phyloP scores from a whole-genome alignment of 257 asterid genomes.

The Echites panduratus region DNA sequence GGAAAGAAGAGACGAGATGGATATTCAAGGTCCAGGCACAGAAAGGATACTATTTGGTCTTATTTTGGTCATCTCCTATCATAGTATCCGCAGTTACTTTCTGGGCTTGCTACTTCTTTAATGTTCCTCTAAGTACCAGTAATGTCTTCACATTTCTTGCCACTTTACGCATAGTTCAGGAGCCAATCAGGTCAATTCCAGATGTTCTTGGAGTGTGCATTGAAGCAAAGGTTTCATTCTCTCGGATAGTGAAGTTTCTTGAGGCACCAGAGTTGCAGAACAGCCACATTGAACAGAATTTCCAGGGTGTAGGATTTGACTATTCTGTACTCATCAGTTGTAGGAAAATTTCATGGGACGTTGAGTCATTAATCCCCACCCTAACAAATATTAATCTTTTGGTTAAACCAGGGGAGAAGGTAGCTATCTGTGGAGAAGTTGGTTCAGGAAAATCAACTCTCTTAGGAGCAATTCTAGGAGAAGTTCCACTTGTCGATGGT shows the following conservation, averaged over 20 bases:
- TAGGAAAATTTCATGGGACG: constrained; percentile 28
- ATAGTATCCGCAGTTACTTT: constrained; percentile 34
- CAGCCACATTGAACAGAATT: constrained; percentile 1
- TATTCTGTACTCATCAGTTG: constrained; percentile 20
- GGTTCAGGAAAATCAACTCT: constrained; percentile 44
- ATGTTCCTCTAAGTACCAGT: constrained; percentile 26
- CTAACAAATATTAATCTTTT: constrained; percentile 17
- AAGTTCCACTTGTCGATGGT: constrained; percentile 31
- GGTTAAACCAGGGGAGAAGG: constrained; percentile 31
- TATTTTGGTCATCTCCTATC: constrained; percentile 38
- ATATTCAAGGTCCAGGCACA: constrained; percentile 17
- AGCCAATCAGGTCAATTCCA: constrained; percentile 34
- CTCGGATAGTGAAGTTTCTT: constrained; percentile 32
- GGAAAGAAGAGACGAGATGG: constrained; percentile 28
- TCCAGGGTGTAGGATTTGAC: background rate
- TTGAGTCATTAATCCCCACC: constrained; percentile 5
- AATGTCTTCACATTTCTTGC: constrained; percentile 36
- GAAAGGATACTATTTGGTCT: constrained; percentile 25
- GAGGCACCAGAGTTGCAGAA: constrained; percentile 32
- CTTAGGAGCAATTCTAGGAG: constrained; percentile 34
- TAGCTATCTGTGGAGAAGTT: constrained; percentile 43
- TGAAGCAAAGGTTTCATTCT: constrained; percentile 32
- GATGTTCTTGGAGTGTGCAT: constrained; percentile 33
- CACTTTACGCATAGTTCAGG: constrained; percentile 34
- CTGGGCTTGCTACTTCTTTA: constrained; percentile 28